Base-by-base conservation (phyloP, 345 rosid species). In the Gossypium bickii region DNA sequence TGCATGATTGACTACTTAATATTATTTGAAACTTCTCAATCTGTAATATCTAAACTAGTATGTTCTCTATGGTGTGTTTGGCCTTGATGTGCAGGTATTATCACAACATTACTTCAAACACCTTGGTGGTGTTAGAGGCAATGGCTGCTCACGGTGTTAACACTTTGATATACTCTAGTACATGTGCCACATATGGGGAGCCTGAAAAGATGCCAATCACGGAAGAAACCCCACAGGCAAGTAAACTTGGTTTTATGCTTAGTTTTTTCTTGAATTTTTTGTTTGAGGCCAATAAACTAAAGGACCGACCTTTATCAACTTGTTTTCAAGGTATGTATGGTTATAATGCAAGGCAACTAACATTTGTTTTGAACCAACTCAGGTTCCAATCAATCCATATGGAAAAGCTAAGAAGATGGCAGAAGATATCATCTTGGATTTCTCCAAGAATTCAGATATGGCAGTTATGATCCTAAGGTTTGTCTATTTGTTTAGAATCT, bases 331-430 rank as follows among this genome's bases (percentile, higher is more conserved):
- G n/a, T 24, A 56, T 57, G 2, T 49, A 43, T 3, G 10, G 48
- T 73, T 18, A 52, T 58, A 45, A 38, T n/a, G 27, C 18, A 20
- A 61, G 52, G 63, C 15, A 15, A 61, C 62, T 79, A 65, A 70
- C 52, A 18, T 27, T 20, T 77, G 13, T 62, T 47, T 27, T 51
- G 20, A 64, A 70, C 74, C 3, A 73, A 63, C 29, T 73, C 81
- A 95, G 98, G 83, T 83, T 12, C 98, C 99, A 0, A 95, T 93
- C 71, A 95, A 95, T 78, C 99, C 99, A 22, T 95, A 93, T 71
- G 99, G 99, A 67, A 95, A 93, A 86, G 98, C 98, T 58, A 95
- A 95, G 84, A 95, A 91, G 83, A 95, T 95, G 99, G 93, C 99
- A 7, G 99, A 95, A 85, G 99, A 95, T 80, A 90, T 93, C 79